These are phyloP conservation scores for Tetrapisispora iriomotensis DNA, from an alignment of 805 yeast genomes.

Conservation along the genomic window DNA sequence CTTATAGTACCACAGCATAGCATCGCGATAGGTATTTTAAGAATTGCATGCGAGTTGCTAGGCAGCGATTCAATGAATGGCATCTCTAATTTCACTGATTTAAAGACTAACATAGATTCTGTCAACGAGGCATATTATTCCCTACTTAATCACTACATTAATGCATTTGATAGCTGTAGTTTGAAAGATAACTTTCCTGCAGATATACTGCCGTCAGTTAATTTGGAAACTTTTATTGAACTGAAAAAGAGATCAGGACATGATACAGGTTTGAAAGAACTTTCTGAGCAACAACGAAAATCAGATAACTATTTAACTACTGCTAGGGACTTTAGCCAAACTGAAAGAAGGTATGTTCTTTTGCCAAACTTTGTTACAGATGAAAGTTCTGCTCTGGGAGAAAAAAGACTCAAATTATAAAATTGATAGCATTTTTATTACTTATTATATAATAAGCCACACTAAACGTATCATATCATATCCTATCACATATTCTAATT, in stretches of 20 bases:
- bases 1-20: conserved; percentile 67
- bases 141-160: conserved; percentile 51
- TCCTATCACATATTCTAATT: conserved; percentile 2
- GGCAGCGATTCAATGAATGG: conserved; percentile 5
- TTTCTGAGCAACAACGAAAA: conserved; percentile 25
- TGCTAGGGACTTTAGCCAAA: conserved; percentile 28
- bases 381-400: conserved; percentile 6
- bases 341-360: conserved; percentile 46
- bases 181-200: conserved; percentile 35
- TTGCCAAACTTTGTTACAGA: conserved; percentile 11
- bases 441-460: too few relatives aligned
- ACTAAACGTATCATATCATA: neutral
- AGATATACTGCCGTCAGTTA: conserved; percentile 9
- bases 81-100: conserved; percentile 11
- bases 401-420: conserved; percentile 1
- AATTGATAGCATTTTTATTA: too few relatives aligned
- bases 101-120: conserved; percentile 26
- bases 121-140: conserved; percentile 44
- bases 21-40: conserved; percentile 58
- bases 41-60: conserved; percentile 46
- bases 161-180: conserved; percentile 42
- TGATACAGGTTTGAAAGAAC: conserved; percentile 25
- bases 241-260: conserved; percentile 38
- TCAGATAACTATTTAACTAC: conserved; percentile 39
- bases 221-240: conserved; percentile 31